Base-by-base conservation (phyloP, 352 stramenopile genomes). In the Thalassiosira hispida region DNA sequence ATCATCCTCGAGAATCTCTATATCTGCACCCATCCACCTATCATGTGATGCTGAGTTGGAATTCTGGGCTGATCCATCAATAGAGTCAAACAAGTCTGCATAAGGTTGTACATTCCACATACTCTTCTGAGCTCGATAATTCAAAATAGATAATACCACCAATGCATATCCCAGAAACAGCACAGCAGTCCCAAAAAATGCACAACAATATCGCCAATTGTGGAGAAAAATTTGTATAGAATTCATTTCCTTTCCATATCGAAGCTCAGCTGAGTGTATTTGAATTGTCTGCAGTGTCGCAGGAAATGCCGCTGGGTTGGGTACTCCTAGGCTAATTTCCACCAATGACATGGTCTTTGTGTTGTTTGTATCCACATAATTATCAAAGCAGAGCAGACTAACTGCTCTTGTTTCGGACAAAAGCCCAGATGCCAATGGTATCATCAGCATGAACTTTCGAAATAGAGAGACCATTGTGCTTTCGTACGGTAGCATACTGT, bases 231-330 rank as follows among this genome's bases (percentile, higher is more conserved):
- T 47, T 79, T 92, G 86, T 42, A 92, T 68, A 42, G 49, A 14
- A 31, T 79, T 85, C 47, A 91, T 78, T 69, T 92, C 86, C 57
- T 89, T 87, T 35, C 86, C 89, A 53, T 91, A 92, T 8, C 78
- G 46, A 31, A 94, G 63, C 44, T 83, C 66, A 40, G 65, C 74
- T 35, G 59, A 77, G 46, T 78, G 33, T 46, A 87, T 77, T 73
- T 87, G 76, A 25, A 82, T 79, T 55, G 42, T 81, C 77, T 74
- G 63, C 23, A 65, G 44, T 61, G 63, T 77, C 51, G 25, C 38
- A 11, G 78, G 52, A 80, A 68, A 77, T 42, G 59, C 49, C 42
- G 72, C 59, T 62, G 72, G 69, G 72, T 81, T 65, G 33, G 75
- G 72, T 20, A 86, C 22, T 31, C 47, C 62, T 22, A 86, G 44